Percentiles rank a stretch among this genome's conserved stretches.
Conservation (phyloP, 2,329 filamentous ascomycete species). For the Claviceps capensis region DNA sequence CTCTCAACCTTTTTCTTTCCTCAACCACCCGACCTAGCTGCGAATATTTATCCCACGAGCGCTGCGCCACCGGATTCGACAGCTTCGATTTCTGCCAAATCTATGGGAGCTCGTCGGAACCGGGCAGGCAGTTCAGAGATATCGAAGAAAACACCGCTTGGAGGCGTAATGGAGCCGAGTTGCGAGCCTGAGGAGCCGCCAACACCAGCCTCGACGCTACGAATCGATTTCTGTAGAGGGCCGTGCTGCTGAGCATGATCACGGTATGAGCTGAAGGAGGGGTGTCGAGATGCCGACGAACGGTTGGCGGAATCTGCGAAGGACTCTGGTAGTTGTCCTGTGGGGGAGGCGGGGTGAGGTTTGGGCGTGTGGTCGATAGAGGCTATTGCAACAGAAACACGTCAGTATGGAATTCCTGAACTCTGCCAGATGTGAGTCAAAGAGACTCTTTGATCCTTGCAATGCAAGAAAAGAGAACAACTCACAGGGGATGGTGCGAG, state of each 20-base stretch:
- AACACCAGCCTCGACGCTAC: conserved; percentile 24
- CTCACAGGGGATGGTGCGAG: conserved; percentile 42
- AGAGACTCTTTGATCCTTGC: not conserved
- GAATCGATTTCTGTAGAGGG: conserved; percentile 49
- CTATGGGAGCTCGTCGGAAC: conserved; percentile 66
- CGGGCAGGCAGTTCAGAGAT: conserved; percentile 72
- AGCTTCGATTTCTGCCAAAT: conserved; percentile 79
- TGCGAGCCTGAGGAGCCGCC: conserved; percentile 54
- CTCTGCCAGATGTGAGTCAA: too few species aligned
- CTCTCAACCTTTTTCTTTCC: not conserved
- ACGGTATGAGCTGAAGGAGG: conserved; percentile 63
- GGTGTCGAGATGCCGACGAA: conserved; percentile 27
- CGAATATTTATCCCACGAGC: conserved; percentile 27
- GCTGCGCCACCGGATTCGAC: conserved; percentile 83
- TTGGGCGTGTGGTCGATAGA: conserved; percentile 59
- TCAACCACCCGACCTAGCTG: not conserved
- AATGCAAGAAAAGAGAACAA: not conserved
- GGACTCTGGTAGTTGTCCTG: conserved; percentile 44
- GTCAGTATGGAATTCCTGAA: conserved; percentile 9
- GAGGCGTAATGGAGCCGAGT: conserved; percentile 59
- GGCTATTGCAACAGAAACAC: conserved; percentile 29
- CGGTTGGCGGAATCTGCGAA: conserved; percentile 26
- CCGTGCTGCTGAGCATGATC: conserved; percentile 68
- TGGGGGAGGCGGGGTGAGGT: conserved; percentile 59
- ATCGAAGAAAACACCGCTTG: conserved; percentile 71